Evolutionary conservation across 805 yeast species (phyloP), one percentile per base, ranked within the genome.

Genomic region (Maudiozyma pseudohumilis): DNA sequence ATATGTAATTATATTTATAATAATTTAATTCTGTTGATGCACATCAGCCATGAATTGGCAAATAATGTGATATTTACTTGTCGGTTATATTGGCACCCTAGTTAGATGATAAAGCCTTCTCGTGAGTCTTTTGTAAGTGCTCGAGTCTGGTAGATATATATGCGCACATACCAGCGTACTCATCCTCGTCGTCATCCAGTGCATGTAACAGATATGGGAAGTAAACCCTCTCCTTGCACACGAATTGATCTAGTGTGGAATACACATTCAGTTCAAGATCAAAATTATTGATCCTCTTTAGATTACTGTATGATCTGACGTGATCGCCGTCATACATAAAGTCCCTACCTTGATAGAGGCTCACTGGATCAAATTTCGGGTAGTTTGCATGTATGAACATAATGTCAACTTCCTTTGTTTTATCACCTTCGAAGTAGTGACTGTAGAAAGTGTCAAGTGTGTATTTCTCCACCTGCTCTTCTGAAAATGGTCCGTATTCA

Each of bases 321-420:
- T 34, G 44, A 16, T 31, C 25, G 19, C 30, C 46, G 39, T 45
- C 19, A 42, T 30, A 27, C 32, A 38, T 52, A 29, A 53, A 43
- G 29, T 45, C 56, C 13, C 46, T 39, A 5, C 36, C 27, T 11
- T 41, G 26, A 11, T 48, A 47, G 34, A 51, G 42, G 13, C 36
- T 38, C 38, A 55, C 51, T 16, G 69, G 69, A 41, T 64, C 55
- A 33, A 62, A 52, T 45, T 64, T 64, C n/a, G 68, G 68, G 34
- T 46, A 52, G 43, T 64, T 63, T 12, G 66, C 63, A 46, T 64
- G 69, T 7, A 63, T 56, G 33, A 65, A 62, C 44, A 62, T 50
- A 2, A 61, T 53, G n/a, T 53, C 44, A 3, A 44, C 39, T 6
- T 45, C 43, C 5, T 38, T 37, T 19, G 12, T 22, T 9, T 22